Evolutionary conservation across 805 yeast genomes (phyloP).

Genomic region (Candida qinlingensis): DNA sequence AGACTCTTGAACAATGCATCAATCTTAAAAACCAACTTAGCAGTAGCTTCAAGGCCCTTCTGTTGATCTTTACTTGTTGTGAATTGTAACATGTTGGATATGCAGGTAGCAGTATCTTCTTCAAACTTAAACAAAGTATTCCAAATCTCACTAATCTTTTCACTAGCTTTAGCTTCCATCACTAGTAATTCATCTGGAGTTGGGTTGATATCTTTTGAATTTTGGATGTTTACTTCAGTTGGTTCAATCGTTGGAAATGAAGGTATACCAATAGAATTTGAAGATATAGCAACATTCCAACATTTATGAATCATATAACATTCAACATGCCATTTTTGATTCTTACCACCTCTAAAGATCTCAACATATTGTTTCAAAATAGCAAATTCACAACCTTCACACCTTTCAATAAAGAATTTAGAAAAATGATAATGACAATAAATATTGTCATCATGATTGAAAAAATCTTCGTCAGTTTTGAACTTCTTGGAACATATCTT

Average conservation of each 20-base stretch:
- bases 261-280: conserved; percentile 49
- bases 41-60: conserved; percentile 66
- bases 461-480: conserved; percentile 87
- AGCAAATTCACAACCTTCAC: conserved; percentile 91
- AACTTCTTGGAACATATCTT: conserved; percentile 79
- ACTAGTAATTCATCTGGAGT: conserved; percentile 44
- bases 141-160: conserved; percentile 66
- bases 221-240: conserved; percentile 20
- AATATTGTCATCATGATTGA: conserved; percentile 75
- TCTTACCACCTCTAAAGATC: conserved; percentile 81
- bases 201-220: conserved; percentile 28
- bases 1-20: conserved; percentile 75
- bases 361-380: conserved; percentile 94
- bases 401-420: conserved; percentile 75
- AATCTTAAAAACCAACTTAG: conserved; percentile 63
- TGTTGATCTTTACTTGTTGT: conserved; percentile 70
- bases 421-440: conserved; percentile 93
- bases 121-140: conserved; percentile 81
- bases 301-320: conserved; percentile 97
- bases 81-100: conserved; percentile 83
- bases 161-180: conserved; percentile 63
- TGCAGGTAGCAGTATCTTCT: conserved; percentile 83
- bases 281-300: conserved; percentile 82
- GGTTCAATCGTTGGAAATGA: conserved; percentile 25
- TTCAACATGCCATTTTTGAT: conserved; percentile 98